A percentile compares a stretch with the other conserved stretches of the same genome.
phyloP scores from a whole-genome alignment of 2,329 filamentous ascomycete genomes.

The Phaeosphaeriaceae sp. region DNA sequence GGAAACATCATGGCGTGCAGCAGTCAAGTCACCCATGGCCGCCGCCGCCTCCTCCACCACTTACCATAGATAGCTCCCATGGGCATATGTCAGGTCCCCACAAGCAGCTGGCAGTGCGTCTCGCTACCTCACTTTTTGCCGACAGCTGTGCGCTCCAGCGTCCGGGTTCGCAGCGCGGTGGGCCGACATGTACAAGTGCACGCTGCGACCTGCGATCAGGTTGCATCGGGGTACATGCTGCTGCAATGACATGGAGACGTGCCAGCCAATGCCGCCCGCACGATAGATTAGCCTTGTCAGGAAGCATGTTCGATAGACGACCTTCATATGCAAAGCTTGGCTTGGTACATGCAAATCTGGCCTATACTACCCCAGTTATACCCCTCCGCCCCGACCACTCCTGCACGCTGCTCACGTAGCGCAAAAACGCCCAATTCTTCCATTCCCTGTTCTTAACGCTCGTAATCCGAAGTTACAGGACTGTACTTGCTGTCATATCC shows the following conservation, averaged over 20 bases:
- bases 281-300: slow-evolving; percentile 24
- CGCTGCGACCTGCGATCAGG: slow-evolving; percentile 10
- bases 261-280: slow-evolving; percentile 14
- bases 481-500: slow-evolving; percentile 9
- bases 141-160: slow-evolving; percentile 21
- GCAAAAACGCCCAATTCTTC: slow-evolving; percentile 19
- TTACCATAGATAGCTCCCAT: background rate
- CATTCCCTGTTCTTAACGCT: slow-evolving; percentile 29
- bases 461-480: slow-evolving; percentile 19
- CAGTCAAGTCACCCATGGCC: background rate
- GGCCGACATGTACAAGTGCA: slow-evolving; percentile 17
- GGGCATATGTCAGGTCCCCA: slow-evolving; percentile 1
- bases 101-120: slow-evolving; percentile 3
- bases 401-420: slow-evolving; percentile 25
- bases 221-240: slow-evolving; percentile 17
- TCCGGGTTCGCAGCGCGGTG: slow-evolving; percentile 23
- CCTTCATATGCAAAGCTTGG: slow-evolving; percentile 24
- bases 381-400: slow-evolving; percentile 16
- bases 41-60: background rate
- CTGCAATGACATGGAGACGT: slow-evolving; percentile 4
- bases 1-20: background rate
- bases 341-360: background rate
- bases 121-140: slow-evolving; percentile 17
- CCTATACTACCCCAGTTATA: slow-evolving; percentile 7
- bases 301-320: slow-evolving; percentile 22